Evolutionary conservation across 2,329 filamentous ascomycete species (phyloP).

Genomic region (Geosmithia morbida): DNA sequence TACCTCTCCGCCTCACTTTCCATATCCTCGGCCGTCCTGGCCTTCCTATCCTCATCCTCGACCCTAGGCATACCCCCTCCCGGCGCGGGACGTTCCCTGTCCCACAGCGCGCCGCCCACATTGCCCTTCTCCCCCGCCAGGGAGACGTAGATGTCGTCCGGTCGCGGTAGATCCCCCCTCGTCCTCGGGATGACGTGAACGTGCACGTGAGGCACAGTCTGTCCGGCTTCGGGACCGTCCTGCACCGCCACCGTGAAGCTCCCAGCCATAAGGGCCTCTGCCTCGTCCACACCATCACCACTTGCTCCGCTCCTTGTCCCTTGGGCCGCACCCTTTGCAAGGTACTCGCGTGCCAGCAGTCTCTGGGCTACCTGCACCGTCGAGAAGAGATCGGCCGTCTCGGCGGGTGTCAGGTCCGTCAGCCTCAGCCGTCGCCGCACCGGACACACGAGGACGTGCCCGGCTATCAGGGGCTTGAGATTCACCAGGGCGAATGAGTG

Average conservation of each 20-base stretch:
- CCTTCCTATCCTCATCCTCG: conserved; percentile 54
- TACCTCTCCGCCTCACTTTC: conserved; percentile 58
- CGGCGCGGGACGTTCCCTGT: conserved; percentile 43
- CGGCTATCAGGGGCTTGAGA: conserved; percentile 83
- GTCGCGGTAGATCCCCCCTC: conserved; percentile 33
- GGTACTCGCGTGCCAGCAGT: conserved; percentile 52
- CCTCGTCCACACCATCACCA: not conserved
- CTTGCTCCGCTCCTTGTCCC: conserved; percentile 7
- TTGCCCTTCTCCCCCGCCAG: conserved; percentile 80
- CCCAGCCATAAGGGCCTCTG: conserved; percentile 34
- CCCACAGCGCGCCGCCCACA: conserved; percentile 56
- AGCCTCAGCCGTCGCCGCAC: conserved; percentile 55
- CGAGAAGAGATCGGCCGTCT: conserved; percentile 72
- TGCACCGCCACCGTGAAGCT: conserved; percentile 93
- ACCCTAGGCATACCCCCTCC: conserved; percentile 50
- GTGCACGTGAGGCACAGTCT: conserved; percentile 89
- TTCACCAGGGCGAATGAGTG: conserved; percentile 85
- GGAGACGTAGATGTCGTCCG: conserved; percentile 66
- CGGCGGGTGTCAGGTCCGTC: conserved; percentile 54
- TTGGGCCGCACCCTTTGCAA: conserved; percentile 24
- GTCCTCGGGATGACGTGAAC: conserved; percentile 76
- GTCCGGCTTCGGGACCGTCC: conserved; percentile 77
- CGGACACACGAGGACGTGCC: conserved; percentile 85
- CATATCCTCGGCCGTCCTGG: conserved; percentile 66
- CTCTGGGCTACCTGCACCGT: conserved; percentile 71